phyloP scores from a whole-genome alignment of 495 filamentous ascomycete species.

The Hypoxylon perforatum region DNA sequence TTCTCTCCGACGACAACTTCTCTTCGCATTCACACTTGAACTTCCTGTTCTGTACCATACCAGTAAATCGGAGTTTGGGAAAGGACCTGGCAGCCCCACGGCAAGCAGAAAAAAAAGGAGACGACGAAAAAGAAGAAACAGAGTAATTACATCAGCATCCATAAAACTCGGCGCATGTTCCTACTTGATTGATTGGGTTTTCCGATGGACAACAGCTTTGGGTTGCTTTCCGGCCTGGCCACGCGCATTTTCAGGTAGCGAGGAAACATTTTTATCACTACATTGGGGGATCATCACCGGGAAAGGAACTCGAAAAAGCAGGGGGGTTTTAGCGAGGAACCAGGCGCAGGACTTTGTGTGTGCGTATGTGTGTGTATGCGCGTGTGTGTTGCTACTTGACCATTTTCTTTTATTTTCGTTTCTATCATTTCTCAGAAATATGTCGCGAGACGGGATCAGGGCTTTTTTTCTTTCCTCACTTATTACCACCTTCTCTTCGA shows the following conservation, averaged over 20 bases:
- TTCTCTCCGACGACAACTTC: slow-evolving; percentile 27
- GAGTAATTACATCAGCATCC: slow-evolving; percentile 42
- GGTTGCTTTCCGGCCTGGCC: slow-evolving; percentile 29
- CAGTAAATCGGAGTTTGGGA: slow-evolving; percentile 48
- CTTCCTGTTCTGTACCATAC: slow-evolving; percentile 47
- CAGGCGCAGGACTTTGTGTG: slow-evolving; percentile 30
- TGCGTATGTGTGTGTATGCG: too few species aligned
- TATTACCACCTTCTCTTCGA: slow-evolving; percentile 30
- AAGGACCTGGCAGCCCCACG: slow-evolving; percentile 47
- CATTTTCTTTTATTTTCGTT: slow-evolving; percentile 24
- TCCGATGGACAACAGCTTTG: slow-evolving; percentile 28
- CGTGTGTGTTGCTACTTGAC: slow-evolving; percentile 21
- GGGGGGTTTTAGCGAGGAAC: slow-evolving; percentile 29
- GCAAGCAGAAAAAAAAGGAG: slow-evolving; percentile 44
- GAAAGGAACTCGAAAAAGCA: slow-evolving; percentile 34
- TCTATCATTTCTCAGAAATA: slow-evolving; percentile 18
- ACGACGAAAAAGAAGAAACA: slow-evolving; percentile 19
- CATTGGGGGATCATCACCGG: slow-evolving; percentile 37
- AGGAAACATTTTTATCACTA: slow-evolving; percentile 33
- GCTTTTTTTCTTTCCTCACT: slow-evolving; percentile 32
- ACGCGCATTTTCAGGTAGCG: slow-evolving; percentile 34
- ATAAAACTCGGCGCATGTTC: slow-evolving; percentile 35
- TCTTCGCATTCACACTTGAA: slow-evolving; percentile 38
- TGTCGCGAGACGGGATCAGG: slow-evolving; percentile 21
- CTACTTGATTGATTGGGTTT: slow-evolving; percentile 31